These are phyloP conservation scores for Elymus sibiricus DNA, from an alignment of 176 grass and related monocot species.

Conservation along the genomic window DNA sequence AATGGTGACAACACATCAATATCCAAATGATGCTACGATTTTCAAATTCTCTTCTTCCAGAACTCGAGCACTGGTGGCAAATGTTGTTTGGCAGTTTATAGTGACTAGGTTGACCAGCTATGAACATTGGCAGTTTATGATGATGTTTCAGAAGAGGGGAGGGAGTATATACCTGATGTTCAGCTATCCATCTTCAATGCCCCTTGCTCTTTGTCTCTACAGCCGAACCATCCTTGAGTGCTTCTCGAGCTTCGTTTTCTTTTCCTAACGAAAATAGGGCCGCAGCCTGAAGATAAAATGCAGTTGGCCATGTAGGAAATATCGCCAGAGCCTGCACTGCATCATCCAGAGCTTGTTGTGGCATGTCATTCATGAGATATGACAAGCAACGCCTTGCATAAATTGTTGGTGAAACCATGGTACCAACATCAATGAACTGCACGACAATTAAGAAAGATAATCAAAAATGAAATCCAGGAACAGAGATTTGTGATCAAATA, in stretches of 20 bases:
- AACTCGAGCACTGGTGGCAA: background rate
- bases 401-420: constrained; percentile 64
- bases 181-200: constrained; percentile 26
- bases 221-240: constrained; percentile 48
- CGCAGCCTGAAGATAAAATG: constrained; percentile 57
- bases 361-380: constrained; percentile 56
- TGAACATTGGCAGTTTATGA: background rate
- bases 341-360: constrained; percentile 54
- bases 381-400: constrained; percentile 53
- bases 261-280: constrained; percentile 48
- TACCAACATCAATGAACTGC: constrained; percentile 63
- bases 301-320: constrained; percentile 58
- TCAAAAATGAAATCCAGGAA: background rate
- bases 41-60: background rate
- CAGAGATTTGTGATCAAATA: background rate
- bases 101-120: background rate
- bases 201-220: constrained; percentile 39
- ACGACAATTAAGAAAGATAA: background rate
- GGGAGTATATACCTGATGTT: background rate
- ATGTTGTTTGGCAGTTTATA: background rate
- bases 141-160: background rate
- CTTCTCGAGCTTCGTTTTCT: constrained; percentile 51
- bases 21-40: background rate
- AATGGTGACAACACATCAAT: background rate
- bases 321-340: constrained; percentile 54